Evolutionary conservation across 2,329 filamentous ascomycete species (phyloP).

Genomic region (Colletotrichum salicis): DNA sequence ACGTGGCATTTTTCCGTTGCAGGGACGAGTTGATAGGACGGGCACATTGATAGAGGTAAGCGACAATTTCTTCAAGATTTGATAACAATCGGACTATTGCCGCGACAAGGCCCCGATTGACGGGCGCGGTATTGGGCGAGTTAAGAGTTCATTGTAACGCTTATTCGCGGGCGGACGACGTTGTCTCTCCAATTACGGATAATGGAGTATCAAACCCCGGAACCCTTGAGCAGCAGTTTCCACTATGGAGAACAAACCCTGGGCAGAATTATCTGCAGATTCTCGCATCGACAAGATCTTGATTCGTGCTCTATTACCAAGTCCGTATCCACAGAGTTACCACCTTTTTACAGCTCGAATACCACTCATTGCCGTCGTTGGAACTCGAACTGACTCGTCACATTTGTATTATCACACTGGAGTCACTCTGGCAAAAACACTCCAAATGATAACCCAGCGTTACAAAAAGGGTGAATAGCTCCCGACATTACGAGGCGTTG

Average conservation of each 20-base stretch:
- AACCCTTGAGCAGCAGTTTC: neutral
- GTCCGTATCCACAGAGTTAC: neutral
- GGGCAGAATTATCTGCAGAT: neutral
- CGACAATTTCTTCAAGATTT: neutral
- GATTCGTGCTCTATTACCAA: neutral
- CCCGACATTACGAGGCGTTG: neutral
- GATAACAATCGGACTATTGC: too few species aligned
- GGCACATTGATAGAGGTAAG: too few species aligned
- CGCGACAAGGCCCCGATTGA: neutral
- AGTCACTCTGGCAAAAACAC: neutral
- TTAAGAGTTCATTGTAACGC: too few species aligned
- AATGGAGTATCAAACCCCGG: neutral
- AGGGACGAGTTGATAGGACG: neutral
- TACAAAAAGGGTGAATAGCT: neutral
- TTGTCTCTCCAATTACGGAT: neutral
- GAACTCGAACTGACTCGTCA: conserved; percentile 5
- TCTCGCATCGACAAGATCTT: neutral
- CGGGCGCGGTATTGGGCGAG: neutral
- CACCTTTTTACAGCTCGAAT: neutral
- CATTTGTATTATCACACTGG: neutral
- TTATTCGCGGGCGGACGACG: neutral
- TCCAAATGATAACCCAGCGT: neutral
- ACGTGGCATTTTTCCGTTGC: neutral
- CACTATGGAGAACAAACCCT: neutral
- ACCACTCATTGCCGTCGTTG: neutral